These are phyloP conservation scores for Suhomyces bribrorum DNA, from an alignment of 1,139 yeast species.

Conservation along the genomic window DNA sequence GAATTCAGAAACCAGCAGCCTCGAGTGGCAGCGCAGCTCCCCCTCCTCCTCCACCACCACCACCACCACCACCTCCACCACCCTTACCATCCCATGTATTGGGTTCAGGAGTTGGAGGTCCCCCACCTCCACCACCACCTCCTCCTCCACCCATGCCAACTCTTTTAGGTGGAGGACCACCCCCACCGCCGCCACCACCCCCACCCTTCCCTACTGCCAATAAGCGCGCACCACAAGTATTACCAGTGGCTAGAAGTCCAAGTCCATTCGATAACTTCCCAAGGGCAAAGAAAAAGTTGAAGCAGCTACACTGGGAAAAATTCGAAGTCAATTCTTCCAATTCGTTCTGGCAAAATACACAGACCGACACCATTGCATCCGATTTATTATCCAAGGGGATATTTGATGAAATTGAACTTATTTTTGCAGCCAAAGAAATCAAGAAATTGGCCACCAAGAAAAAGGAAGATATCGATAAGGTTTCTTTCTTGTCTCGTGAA, in stretches of 20 bases:
- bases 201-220: conserved; percentile 23
- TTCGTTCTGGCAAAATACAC: conserved; percentile 62
- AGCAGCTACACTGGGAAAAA: conserved; percentile 85
- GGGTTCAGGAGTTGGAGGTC: conserved; percentile 21
- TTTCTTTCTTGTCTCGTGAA: conserved; percentile 66
- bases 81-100: conserved; percentile 13
- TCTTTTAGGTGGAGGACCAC: conserved; percentile 13
- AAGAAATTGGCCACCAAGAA: conserved; percentile 53
- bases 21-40: conserved; percentile 17
- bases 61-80: conserved; percentile 17
- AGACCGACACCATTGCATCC: conserved; percentile 49
- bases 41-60: conserved; percentile 14
- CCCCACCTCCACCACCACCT: conserved; percentile 28
- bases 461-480: conserved; percentile 51
- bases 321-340: conserved; percentile 57
- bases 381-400: conserved; percentile 68
- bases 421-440: conserved; percentile 79
- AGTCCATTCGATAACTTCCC: conserved; percentile 62
- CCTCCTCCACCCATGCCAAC: conserved; percentile 22
- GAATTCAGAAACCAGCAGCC: conserved; percentile 2
- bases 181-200: conserved; percentile 27
- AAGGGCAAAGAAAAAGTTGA: conserved; percentile 74
- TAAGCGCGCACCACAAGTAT: conserved; percentile 11
- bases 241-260: conserved; percentile 13
- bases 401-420: conserved; percentile 71